phyloP scores from a whole-genome alignment of 2,329 filamentous ascomycete genomes.

The Daldinia eschscholtzii region DNA sequence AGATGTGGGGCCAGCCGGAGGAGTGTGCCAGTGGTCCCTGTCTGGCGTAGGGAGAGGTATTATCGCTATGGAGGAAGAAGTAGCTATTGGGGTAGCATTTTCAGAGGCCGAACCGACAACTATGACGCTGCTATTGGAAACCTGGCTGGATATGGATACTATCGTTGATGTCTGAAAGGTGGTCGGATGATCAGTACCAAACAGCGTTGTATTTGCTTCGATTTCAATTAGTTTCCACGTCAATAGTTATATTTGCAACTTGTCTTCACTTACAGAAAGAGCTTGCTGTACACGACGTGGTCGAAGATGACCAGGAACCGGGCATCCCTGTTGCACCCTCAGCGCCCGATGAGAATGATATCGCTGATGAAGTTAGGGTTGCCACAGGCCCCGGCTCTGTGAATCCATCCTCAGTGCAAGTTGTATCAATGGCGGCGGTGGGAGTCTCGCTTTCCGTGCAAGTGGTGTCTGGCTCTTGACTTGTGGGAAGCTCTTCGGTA shows the following conservation, averaged over 20 bases:
- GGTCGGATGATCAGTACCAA: slow-evolving; percentile 35
- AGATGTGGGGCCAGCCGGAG: slow-evolving; percentile 20
- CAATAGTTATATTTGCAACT: background rate
- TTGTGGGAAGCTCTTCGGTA: slow-evolving; percentile 34
- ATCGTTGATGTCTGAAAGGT: slow-evolving; percentile 49
- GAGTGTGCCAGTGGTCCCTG: slow-evolving; percentile 38
- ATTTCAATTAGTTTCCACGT: slow-evolving; percentile 23
- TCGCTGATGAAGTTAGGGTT: slow-evolving; percentile 26
- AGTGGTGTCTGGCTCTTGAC: slow-evolving; percentile 34
- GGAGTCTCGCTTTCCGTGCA: slow-evolving; percentile 41
- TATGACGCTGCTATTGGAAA: slow-evolving; percentile 25
- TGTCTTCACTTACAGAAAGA: slow-evolving; percentile 38
- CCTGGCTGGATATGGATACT: slow-evolving; percentile 30
- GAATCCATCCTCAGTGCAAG: slow-evolving; percentile 42
- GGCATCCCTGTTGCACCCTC: slow-evolving; percentile 14
- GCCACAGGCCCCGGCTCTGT: slow-evolving; percentile 32
- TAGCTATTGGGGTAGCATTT: slow-evolving; percentile 1
- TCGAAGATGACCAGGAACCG: slow-evolving; percentile 14
- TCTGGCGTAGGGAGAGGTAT: slow-evolving; percentile 29
- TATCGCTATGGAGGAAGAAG: slow-evolving; percentile 13
- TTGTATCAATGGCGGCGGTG: slow-evolving; percentile 33
- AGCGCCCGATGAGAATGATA: slow-evolving; percentile 19
- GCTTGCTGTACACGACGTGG: slow-evolving; percentile 32
- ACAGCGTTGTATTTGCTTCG: slow-evolving; percentile 39
- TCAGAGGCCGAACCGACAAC: slow-evolving; percentile 3